Conservation (phyloP, 2,329 filamentous ascomycete genomes). For the Paraphaeosphaeria minitans region DNA sequence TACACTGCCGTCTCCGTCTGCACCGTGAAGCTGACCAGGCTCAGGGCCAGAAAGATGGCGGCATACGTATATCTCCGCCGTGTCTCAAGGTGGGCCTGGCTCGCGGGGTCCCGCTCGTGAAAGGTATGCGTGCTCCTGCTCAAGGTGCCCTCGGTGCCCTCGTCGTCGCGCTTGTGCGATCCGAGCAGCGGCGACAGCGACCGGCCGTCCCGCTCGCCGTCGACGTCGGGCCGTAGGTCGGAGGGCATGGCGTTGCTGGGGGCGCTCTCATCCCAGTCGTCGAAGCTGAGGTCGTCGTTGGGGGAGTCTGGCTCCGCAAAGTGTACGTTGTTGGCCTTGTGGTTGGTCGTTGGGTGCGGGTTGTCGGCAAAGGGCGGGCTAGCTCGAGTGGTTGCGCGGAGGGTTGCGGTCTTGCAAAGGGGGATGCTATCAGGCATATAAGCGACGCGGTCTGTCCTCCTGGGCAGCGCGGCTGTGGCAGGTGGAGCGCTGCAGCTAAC, state of each 20-base stretch:
- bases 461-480: slow-evolving; percentile 22
- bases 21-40: slow-evolving; percentile 84
- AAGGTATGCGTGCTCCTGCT: slow-evolving; percentile 69
- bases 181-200: slow-evolving; percentile 61
- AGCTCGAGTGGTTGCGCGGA: slow-evolving; percentile 27
- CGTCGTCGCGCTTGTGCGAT: slow-evolving; percentile 40
- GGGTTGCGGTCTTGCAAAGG: slow-evolving; percentile 33
- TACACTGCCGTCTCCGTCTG: slow-evolving; percentile 96
- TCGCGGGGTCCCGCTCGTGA: slow-evolving; percentile 76
- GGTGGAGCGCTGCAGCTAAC: slow-evolving; percentile 19
- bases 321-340: slow-evolving; percentile 8
- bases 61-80: slow-evolving; percentile 87
- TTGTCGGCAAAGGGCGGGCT: slow-evolving; percentile 31
- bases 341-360: slow-evolving; percentile 15
- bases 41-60: slow-evolving; percentile 79
- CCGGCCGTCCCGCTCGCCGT: slow-evolving; percentile 46
- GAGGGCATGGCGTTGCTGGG: slow-evolving; percentile 52
- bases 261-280: slow-evolving; percentile 52
- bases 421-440: slow-evolving; percentile 47
- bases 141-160: slow-evolving; percentile 49
- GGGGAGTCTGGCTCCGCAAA: slow-evolving; percentile 28
- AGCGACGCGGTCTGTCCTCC: slow-evolving; percentile 24
- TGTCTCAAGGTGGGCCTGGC: slow-evolving; percentile 67
- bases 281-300: slow-evolving; percentile 47
- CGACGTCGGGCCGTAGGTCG: slow-evolving; percentile 52